Conservation (phyloP, 139 green algal species). For the Mychonastes homosphaera region DNA sequence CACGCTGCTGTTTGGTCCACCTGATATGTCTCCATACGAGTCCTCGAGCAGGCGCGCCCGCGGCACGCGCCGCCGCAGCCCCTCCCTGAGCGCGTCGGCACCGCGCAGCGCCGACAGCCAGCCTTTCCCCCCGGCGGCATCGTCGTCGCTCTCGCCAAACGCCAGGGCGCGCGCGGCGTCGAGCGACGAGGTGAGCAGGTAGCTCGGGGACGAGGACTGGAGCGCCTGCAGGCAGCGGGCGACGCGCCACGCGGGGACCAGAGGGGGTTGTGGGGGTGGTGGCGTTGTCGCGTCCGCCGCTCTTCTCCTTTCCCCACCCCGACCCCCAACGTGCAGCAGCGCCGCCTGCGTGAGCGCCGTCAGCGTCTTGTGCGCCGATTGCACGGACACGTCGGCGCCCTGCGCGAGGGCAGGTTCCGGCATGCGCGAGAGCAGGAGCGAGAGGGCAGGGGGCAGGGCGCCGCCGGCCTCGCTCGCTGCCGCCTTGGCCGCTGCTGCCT, state of each 20-base stretch:
- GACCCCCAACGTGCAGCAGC: slow-evolving; percentile 72
- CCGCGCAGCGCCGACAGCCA: slow-evolving; percentile 25
- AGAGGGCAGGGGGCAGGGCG: too few species aligned
- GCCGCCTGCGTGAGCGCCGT: slow-evolving; percentile 74
- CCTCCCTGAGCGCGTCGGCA: slow-evolving; percentile 13
- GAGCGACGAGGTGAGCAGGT: slow-evolving; percentile 82
- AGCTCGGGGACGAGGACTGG: slow-evolving; percentile 64
- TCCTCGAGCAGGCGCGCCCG: slow-evolving; percentile 8
- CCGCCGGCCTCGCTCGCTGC: too few species aligned
- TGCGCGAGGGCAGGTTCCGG: slow-evolving; percentile 33
- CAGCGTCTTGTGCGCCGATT: slow-evolving; percentile 92
- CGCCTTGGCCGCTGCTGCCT: too few species aligned
- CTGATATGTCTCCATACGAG: background rate
- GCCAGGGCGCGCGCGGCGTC: slow-evolving; percentile 61
- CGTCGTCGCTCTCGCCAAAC: background rate
- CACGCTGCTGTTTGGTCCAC: slow-evolving; percentile 4
- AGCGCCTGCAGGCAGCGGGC: slow-evolving; percentile 9
- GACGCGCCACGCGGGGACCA: background rate
- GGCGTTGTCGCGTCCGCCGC: background rate
- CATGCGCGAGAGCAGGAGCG: too few species aligned
- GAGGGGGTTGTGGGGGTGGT: background rate
- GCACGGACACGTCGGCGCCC: slow-evolving; percentile 75
- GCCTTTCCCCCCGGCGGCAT: too few species aligned
- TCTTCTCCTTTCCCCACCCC: background rate
- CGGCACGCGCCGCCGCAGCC: background rate